Evolutionary conservation across 2,329 filamentous ascomycete species (phyloP), one percentile per base, ranked within the genome.

Genomic region (Talaromyces sp.): DNA sequence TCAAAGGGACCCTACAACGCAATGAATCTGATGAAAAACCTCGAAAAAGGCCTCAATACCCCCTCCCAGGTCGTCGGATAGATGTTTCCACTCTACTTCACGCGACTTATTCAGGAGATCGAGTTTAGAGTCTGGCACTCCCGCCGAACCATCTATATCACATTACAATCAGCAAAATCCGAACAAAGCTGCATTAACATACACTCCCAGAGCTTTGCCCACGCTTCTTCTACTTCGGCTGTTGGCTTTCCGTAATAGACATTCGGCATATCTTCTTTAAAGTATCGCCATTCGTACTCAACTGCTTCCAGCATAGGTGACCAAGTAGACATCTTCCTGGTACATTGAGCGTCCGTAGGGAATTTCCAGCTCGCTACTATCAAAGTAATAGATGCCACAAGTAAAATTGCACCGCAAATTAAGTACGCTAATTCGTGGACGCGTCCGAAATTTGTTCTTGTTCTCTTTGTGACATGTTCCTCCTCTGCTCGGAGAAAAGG

Each of bases 21-120:
- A 61, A 35, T 61, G 59, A 4, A 61, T 24, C 31, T 61, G 59
- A 50, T 61, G 59, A 61, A 61, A 61, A 35, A 7, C 43, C 27
- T 61, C 59, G 22, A 61, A 61, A 47, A 24, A 61, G 1, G 59
- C 59, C 27, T 45, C 31, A 16, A 61, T 33, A 14, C 59, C 59
- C n/a, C 59, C 59, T 52, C 59, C 59, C 9, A 61, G 24, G 22
- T 61, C 59, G 16, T 50, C 43, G 7, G 59, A 31, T 2, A 61
- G 16, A 16, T 61, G 22, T 14, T 49, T 49, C 41, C 41, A 61
- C 24, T 49, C 41, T 61, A n/a, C 31, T 7, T 16, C 16, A 24
- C 16, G 14, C 16, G 59, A 61, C 33, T 61, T 61, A 33, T 61
- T 61, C 1, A 61, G 59, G 2, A 61, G 43, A 61, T 49, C 1